Evolutionary conservation across 371 early-diverging fungal genomes (phyloP), one percentile per base, ranked within the genome.

Genomic region (Actinomortierella ambigua): DNA sequence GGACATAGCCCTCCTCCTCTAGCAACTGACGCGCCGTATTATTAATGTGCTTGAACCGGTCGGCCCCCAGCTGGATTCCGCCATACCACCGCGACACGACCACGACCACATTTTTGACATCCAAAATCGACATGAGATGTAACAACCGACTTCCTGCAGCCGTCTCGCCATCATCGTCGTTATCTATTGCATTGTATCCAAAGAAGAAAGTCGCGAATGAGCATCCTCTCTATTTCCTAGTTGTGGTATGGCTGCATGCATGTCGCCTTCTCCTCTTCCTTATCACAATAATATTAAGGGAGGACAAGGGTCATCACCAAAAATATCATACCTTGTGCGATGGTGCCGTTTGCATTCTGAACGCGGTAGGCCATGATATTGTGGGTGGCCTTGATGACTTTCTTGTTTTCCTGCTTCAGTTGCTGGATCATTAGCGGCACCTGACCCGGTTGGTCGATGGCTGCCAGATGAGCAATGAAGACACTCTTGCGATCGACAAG

Each of bases 71-170:
- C 26, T 88, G 81, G 20, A 88, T 85, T 39, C 97, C 98, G 5
- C 98, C 96, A 76, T 88, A 97, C 95, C 94, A 96, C 42, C 98
- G 79, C 3, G 90, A 84, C 9, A 96, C 95, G 0, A 95, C 86
- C 2, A 95, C 95, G 9, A 92, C 81, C 0, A 90, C 90, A 75
- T 95, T 89, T 40, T 78, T 79, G 2, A 85, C 88, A 20, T 88
- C 88, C 39, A 91, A 58, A 15, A 92, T 82, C 57, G 94, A 87
- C 75, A 97, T 75, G 55, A 95, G 69, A 70, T 92, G 90, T 34
- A 87, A 61, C 15, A 95, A 61, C n/a, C 95, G 81, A 29, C 89
- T 84, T 29, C 93, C 92, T 23, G 93, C 93, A 24, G 92, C 90
- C 18, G 88, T 85, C 76, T 93, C 93, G 18, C 93, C 93, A 57